phyloP scores from a whole-genome alignment of 306 rosid species.

The Cucurbita pepo region DNA sequence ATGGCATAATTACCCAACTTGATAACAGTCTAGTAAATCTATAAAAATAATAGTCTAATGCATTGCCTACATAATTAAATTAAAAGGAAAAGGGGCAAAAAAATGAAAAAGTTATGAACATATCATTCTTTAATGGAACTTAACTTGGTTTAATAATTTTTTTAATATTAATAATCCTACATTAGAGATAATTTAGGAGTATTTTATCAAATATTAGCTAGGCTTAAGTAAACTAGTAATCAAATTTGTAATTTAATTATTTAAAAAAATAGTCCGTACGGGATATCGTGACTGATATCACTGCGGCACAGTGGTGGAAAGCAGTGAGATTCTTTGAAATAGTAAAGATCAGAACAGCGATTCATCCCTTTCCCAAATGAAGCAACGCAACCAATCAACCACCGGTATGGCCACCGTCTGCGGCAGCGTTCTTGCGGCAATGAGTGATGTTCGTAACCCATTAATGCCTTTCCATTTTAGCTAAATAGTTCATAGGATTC shows the following conservation, averaged over 20 bases:
- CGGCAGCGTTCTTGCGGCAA: not conserved
- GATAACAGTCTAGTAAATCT: not conserved
- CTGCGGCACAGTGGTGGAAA: not conserved
- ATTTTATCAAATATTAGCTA: no score
- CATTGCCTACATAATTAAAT: not conserved
- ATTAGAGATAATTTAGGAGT: no score
- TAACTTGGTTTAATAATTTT: no score
- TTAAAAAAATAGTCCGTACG: no score
- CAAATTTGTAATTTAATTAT: no score
- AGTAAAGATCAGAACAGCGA: not conserved
- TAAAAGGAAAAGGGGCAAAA: not conserved
- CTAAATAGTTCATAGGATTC: not conserved
- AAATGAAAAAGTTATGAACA: not conserved
- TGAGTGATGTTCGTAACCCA: not conserved
- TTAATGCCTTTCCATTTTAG: not conserved
- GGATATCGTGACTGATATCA: not conserved
- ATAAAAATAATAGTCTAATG: not conserved
- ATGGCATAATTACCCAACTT: not conserved
- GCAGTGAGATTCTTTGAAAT: not conserved
- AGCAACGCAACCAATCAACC: not conserved
- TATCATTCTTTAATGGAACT: no score
- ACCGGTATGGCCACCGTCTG: not conserved
- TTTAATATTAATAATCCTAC: no score
- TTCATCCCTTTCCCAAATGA: not conserved
- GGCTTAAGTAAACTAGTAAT: no score